Percentiles rank a stretch among this genome's conserved stretches.
phyloP scores from a whole-genome alignment of 2,329 filamentous ascomycete genomes.

The Coniella vitis region DNA sequence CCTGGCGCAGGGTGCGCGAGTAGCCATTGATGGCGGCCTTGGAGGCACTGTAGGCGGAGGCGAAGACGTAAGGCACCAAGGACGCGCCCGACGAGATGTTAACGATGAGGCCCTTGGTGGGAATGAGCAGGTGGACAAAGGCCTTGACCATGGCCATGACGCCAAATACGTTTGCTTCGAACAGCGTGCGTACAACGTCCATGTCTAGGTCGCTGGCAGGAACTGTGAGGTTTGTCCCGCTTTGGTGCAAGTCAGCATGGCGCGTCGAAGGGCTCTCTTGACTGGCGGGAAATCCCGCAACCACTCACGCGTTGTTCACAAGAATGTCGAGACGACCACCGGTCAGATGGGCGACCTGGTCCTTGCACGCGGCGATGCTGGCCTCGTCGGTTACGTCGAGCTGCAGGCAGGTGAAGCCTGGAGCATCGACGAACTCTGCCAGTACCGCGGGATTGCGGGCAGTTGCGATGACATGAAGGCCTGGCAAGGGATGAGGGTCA shows the following conservation, averaged over 20 bases:
- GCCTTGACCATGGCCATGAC: slow-evolving; percentile 49
- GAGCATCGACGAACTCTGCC: slow-evolving; percentile 33
- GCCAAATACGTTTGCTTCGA: slow-evolving; percentile 52
- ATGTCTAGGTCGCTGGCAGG: slow-evolving; percentile 32
- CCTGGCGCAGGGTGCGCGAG: slow-evolving; percentile 46
- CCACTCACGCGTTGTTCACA: slow-evolving; percentile 52
- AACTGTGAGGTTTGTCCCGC: slow-evolving; percentile 14
- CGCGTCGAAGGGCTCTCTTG: too few relatives aligned
- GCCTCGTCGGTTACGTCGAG: slow-evolving; percentile 47
- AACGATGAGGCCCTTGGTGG: slow-evolving; percentile 44
- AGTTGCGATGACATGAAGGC: slow-evolving; percentile 50
- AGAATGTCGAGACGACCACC: slow-evolving; percentile 50
- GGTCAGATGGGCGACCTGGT: slow-evolving; percentile 40
- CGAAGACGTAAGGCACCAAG: slow-evolving; percentile 46
- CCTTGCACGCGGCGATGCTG: slow-evolving; percentile 43
- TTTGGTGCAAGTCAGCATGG: too few relatives aligned
- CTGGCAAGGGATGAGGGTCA: slow-evolving; percentile 21
- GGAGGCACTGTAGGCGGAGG: slow-evolving; percentile 46
- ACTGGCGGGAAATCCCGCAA: too few relatives aligned
- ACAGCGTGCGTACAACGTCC: slow-evolving; percentile 45
- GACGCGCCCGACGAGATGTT: slow-evolving; percentile 49
- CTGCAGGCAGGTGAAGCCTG: slow-evolving; percentile 39
- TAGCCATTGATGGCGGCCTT: slow-evolving; percentile 49
- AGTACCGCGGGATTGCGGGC: slow-evolving; percentile 45
- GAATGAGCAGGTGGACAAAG: slow-evolving; percentile 43